Evolutionary conservation across 139 green algal species (phyloP), one percentile per base, ranked within the genome.

Genomic region (Zygnema circumcarinatum): DNA sequence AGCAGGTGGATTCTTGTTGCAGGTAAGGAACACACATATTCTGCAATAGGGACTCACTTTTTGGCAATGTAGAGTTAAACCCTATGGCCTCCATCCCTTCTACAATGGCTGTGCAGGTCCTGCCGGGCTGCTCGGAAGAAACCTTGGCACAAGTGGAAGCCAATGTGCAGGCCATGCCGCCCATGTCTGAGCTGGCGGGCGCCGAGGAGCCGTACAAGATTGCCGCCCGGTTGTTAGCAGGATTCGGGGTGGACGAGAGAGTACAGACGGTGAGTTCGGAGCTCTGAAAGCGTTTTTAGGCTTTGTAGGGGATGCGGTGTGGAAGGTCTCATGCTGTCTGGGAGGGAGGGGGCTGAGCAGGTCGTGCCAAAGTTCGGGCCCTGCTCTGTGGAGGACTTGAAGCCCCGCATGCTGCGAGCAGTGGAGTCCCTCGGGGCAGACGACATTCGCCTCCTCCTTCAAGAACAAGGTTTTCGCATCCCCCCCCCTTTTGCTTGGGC

Each of bases 81-180:
- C n/a, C n/a, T n/a, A n/a, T n/a, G n/a, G n/a, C n/a, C n/a, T n/a
- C n/a, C n/a, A n/a, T n/a, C n/a, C n/a, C n/a, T n/a, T n/a, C n/a
- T n/a, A n/a, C n/a, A n/a, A n/a, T n/a, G n/a, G n/a, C n/a, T n/a
- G n/a, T 86, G 21, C 86, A 90, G 67, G 81, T 90, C 22, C 54
- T 90, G 22, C 86, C 86, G 21, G 47, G 47, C 86, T 88, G 81
- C 84, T 85, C 86, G 7, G 86, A 90, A n/a, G 86, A 92, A 38
- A 90, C 86, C 1, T 33, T 90, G 33, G 22, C 68, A 21, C 29
- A 82, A 31, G 31, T 90, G 74, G 86, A 90, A 84, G 36, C 39
- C 36, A 90, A 91, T 82, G 40, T 90, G 11, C 33, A 36, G 21
- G 25, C 52, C 2, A 42, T 92, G 36, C 86, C 86, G 7, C 33